Conservation (phyloP, 805 yeast genomes). For the Monosporozyma servazzii region DNA sequence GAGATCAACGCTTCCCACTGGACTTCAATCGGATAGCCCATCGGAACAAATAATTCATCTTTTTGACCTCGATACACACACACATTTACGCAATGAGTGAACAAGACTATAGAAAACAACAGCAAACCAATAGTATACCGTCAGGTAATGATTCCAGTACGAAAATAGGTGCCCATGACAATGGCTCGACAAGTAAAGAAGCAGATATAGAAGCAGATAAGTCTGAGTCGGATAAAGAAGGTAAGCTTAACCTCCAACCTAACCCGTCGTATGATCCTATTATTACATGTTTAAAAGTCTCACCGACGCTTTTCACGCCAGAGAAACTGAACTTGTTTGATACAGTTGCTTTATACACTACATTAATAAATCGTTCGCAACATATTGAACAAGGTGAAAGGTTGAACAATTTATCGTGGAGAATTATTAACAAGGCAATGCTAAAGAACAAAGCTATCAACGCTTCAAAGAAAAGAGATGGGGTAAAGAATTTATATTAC, state of each 20-base stretch:
- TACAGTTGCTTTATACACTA: slow-evolving; percentile 24
- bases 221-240: not conserved
- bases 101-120: not conserved
- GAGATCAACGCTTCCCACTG: not conserved
- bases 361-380: slow-evolving; percentile 18
- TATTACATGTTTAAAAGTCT: slow-evolving; percentile 20
- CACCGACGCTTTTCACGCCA: slow-evolving; percentile 27
- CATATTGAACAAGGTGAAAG: slow-evolving; percentile 28
- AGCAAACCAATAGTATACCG: not conserved
- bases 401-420: slow-evolving; percentile 27
- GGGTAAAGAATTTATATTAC: slow-evolving; percentile 27
- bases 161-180: not conserved
- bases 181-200: not conserved
- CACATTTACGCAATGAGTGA: not conserved
- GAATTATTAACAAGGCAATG: slow-evolving; percentile 27
- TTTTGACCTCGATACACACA: not conserved
- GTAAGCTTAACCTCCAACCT: not conserved
- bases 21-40: not conserved
- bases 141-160: not conserved
- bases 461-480: slow-evolving; percentile 27
- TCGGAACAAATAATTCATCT: not conserved
- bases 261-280: not conserved
- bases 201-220: not conserved
- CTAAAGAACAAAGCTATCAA: slow-evolving; percentile 20
- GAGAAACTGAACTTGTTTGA: slow-evolving; percentile 25